These are phyloP conservation scores for Ammopiptanthus mongolicus DNA, from an alignment of 306 rosid species.

Conservation along the genomic window DNA sequence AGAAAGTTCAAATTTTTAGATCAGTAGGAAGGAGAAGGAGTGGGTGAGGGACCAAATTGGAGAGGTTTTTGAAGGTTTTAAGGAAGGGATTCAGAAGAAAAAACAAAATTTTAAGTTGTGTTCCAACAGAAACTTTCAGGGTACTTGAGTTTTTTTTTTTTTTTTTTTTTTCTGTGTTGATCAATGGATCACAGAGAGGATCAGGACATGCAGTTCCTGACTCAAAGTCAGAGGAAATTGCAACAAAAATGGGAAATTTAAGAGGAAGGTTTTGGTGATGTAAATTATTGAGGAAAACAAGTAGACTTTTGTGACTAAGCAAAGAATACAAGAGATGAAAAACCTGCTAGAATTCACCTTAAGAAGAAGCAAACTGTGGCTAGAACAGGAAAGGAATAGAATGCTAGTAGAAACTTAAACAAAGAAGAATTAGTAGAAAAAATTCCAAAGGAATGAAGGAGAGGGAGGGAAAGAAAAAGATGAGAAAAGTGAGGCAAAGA, in stretches of 20 bases:
- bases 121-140: conserved; percentile 4
- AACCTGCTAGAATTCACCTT: conserved; percentile 17
- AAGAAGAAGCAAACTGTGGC: conserved; percentile 38
- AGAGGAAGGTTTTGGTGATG: conserved; percentile 18
- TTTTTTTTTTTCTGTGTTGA: conserved; percentile 8
- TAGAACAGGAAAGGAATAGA: conserved; percentile 25
- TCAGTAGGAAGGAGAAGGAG: not conserved
- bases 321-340: conserved; percentile 28
- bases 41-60: not conserved
- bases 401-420: conserved; percentile 17
- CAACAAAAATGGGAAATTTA: conserved; percentile 11
- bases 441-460: conserved; percentile 28
- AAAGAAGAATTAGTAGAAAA: conserved; percentile 23
- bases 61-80: conserved; percentile 3
- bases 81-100: not conserved
- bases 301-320: conserved; percentile 29
- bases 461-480: conserved; percentile 21
- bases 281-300: conserved; percentile 34
- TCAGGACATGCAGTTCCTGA: conserved; percentile 24
- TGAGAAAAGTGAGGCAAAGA: conserved; percentile 57
- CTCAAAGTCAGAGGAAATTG: conserved; percentile 18
- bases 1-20: conserved; percentile 18
- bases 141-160: not conserved
- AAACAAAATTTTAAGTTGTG: not conserved
- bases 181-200: conserved; percentile 13